A percentile compares a stretch with the other conserved stretches of the same genome.
Evolutionary conservation across 108 stramenopile genomes (phyloP).

Genomic region (Conticribra guillardii): DNA sequence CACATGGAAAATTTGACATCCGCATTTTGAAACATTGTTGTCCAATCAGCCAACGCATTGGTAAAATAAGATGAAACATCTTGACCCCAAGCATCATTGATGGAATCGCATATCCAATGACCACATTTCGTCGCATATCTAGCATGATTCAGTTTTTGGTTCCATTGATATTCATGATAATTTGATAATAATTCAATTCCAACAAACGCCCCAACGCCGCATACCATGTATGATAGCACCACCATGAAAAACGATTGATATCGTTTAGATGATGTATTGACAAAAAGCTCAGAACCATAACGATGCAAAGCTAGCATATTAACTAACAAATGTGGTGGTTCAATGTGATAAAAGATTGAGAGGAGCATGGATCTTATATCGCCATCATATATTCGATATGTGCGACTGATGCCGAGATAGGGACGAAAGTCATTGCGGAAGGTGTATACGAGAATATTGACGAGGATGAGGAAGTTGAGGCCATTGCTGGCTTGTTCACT

Average conservation of each 20-base stretch:
- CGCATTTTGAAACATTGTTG: constrained; percentile 23
- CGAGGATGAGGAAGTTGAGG: constrained; percentile 25
- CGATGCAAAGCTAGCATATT: constrained; percentile 43
- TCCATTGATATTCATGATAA: constrained; percentile 42
- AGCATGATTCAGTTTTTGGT: constrained; percentile 13
- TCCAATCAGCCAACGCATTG: constrained; percentile 32
- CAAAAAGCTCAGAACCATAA: constrained; percentile 36
- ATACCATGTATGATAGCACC: constrained; percentile 15
- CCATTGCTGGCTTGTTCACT: constrained; percentile 30
- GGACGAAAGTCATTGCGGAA: constrained; percentile 29
- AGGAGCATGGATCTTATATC: constrained; percentile 33
- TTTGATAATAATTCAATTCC: constrained; percentile 28
- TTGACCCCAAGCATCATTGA: constrained; percentile 31
- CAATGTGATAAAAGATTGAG: constrained; percentile 45
- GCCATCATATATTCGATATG: constrained; percentile 43
- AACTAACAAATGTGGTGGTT: constrained; percentile 29
- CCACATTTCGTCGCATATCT: constrained; percentile 22
- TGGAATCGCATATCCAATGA: constrained; percentile 32
- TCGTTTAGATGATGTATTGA: constrained; percentile 20
- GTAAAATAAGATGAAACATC: constrained; percentile 43
- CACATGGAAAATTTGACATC: constrained; percentile 28
- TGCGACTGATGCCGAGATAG: constrained; percentile 22
- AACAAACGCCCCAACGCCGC: constrained; percentile 32
- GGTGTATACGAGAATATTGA: constrained; percentile 29
- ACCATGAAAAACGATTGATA: constrained; percentile 26